A percentile compares a stretch with the other conserved stretches of the same genome.
These are phyloP conservation scores for Lasiosphaeria ovina DNA, from an alignment of 495 filamentous ascomycete genomes.

Conservation along the genomic window DNA sequence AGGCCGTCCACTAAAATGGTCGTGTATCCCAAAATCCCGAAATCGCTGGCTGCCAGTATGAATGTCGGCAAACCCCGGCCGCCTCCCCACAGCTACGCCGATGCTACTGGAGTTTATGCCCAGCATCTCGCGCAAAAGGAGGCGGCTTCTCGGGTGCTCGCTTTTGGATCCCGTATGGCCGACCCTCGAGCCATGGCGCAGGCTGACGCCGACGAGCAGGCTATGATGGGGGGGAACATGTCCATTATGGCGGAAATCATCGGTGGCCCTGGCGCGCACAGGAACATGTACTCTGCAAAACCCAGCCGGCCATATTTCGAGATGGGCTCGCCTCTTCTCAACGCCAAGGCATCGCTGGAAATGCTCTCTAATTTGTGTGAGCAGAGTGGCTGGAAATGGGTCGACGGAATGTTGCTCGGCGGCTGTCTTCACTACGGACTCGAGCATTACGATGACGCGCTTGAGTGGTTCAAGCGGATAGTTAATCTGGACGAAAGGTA, in stretches of 20 bases:
- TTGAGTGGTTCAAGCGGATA: constrained; percentile 87
- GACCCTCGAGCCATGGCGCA: constrained; percentile 6
- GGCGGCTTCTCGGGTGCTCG: constrained; percentile 14
- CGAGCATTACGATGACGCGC: constrained; percentile 79
- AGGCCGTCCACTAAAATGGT: constrained; percentile 38
- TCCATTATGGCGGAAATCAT: constrained; percentile 18
- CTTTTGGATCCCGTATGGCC: constrained; percentile 2
- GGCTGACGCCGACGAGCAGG: constrained; percentile 9
- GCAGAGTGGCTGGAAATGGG: constrained; percentile 89
- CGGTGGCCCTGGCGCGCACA: constrained; percentile 10
- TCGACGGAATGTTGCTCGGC: constrained; percentile 90
- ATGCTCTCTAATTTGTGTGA: constrained; percentile 78
- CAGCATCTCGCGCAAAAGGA: constrained; percentile 28
- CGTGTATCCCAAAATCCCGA: constrained; percentile 49
- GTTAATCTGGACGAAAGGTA: constrained; percentile 77
- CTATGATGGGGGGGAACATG: constrained; percentile 1
- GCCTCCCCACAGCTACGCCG: constrained; percentile 7
- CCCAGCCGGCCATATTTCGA: constrained; percentile 20
- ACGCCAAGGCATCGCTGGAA: constrained; percentile 69
- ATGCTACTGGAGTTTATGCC: constrained; percentile 17
- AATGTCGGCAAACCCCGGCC: constrained; percentile 14
- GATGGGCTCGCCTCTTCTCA: constrained; percentile 34
- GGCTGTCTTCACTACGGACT: constrained; percentile 93
- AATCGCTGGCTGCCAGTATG: constrained; percentile 22
- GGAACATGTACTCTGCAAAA: constrained; percentile 18